Percentiles rank a stretch among this genome's conserved stretches.
These are phyloP conservation scores for Epichloe bromicola DNA, from an alignment of 2,329 filamentous ascomycete genomes.

Conservation along the genomic window DNA sequence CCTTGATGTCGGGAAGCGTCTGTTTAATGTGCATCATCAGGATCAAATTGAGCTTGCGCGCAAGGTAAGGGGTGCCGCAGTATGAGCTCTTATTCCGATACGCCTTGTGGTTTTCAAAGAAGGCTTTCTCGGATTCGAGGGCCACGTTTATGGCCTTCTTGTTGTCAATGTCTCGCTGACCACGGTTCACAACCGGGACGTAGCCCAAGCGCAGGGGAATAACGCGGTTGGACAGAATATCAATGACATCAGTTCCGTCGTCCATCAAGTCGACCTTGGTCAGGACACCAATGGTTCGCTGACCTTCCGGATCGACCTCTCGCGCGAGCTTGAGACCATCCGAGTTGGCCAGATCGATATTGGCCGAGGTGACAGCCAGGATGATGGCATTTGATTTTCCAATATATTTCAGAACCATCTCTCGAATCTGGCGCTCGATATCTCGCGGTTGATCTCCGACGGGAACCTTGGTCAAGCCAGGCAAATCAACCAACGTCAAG, in stretches of 20 bases:
- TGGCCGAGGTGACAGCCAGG: slow-evolving; percentile 88
- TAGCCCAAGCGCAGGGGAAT: slow-evolving; percentile 92
- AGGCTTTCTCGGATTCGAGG: slow-evolving; percentile 86
- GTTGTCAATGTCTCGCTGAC: slow-evolving; percentile 96
- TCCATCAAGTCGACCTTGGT: slow-evolving; percentile 99
- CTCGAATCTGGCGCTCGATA: slow-evolving; percentile 90
- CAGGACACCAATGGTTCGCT: slow-evolving; percentile 94
- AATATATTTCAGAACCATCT: slow-evolving; percentile 98
- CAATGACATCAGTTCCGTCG: slow-evolving; percentile 93
- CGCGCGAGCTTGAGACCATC: slow-evolving; percentile 92
- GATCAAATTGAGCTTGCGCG: slow-evolving; percentile 93
- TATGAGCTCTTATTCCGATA: slow-evolving; percentile 98
- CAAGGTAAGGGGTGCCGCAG: slow-evolving; percentile 94
- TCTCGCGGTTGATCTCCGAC: slow-evolving; percentile 93
- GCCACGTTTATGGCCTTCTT: slow-evolving; percentile 88
- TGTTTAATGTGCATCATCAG: slow-evolving; percentile 99
- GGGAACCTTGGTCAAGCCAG: slow-evolving; percentile 90
- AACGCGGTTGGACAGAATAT: slow-evolving; percentile 93
- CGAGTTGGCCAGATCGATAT: slow-evolving; percentile 96
- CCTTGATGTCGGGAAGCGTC: slow-evolving; percentile 96
- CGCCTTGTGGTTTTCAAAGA: slow-evolving; percentile 97
- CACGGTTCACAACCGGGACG: slow-evolving; percentile 94
- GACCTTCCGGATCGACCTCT: slow-evolving; percentile 93
- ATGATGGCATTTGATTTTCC: slow-evolving; percentile 98
- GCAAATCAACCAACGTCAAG: slow-evolving; percentile 89